Base-by-base conservation (phyloP, 116 monocot genomes). In the Cymodocea nodosa region DNA sequence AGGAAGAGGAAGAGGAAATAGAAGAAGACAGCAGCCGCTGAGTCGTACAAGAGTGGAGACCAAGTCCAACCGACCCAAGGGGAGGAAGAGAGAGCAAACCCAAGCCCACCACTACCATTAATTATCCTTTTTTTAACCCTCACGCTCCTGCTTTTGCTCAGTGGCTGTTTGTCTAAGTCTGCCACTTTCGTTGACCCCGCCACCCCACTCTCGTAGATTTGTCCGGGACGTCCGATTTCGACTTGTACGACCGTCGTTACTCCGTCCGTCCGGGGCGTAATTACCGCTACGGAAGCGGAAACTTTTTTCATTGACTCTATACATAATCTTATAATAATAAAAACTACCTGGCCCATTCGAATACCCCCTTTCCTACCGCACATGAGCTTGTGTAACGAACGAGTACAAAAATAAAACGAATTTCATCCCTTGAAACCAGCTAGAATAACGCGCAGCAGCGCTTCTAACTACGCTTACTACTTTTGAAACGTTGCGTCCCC, bases 11-110 rank as follows among this genome's bases (percentile, higher is more conserved):
- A 2, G 19, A 35, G 52, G 19, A 37, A 56, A 16, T 4, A 14
- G 55, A 39, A 57, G 3, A 25, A 39, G 39, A 39, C 4, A 9
- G 9, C 0, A 39, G 39, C 39, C 9, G 39, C 39, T 39, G 0
- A 9, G 39, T 39, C 9, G 16, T n/a, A 35, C 50, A 35, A 36
- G 25, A 61, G 52, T 16, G 16, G 48, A 13, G 70, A 55, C 64
- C 19, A 23, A 72, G 72, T 72, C 72, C 64, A 72, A 60, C 73
- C 63, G 56, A n/a, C n/a, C 54, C 36, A 9, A 37, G 40, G 50
- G 58, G 35, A 64, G 57, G 24, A 72, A 49, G 61, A 71, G 30
- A 71, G 52, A 52, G 39, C n/a, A n/a, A 63, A 63, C 48, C 23
- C 50, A 23, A 14, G 63, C 30, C 17, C 11, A 52, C 57, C 60